Conservation (phyloP, 192 early-diverging fungal genomes). For the Martensiomyces pterosporus region DNA sequence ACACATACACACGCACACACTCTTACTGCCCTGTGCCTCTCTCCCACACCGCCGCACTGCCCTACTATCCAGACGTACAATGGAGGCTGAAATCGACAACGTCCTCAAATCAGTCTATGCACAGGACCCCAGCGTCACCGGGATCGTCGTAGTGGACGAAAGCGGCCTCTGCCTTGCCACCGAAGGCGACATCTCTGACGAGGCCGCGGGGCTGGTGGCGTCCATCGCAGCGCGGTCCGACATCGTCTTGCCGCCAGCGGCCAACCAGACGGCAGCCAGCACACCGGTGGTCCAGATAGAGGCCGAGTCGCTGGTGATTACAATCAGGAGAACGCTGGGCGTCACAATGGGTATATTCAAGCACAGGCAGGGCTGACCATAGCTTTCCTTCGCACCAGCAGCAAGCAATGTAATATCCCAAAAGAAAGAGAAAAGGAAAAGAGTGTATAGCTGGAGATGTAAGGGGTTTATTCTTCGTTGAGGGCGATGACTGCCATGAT, state of each 20-base stretch:
- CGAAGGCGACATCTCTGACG: conserved; percentile 27
- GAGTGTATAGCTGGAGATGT: neutral
- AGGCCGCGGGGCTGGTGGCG: conserved; percentile 37
- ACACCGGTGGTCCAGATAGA: conserved; percentile 42
- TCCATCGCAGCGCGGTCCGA: conserved; percentile 30
- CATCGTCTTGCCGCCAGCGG: conserved; percentile 4
- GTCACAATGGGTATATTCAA: conserved; percentile 40
- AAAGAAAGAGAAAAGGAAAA: neutral
- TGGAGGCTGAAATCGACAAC: conserved; percentile 34
- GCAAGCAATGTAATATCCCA: neutral
- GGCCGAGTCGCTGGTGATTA: conserved; percentile 25
- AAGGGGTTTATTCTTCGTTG: conserved; percentile 55
- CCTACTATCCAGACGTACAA: too few relatives aligned
- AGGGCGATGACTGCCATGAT: conserved; percentile 76
- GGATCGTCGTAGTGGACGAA: conserved; percentile 38
- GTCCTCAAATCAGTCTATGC: conserved; percentile 27
- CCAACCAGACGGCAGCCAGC: neutral
- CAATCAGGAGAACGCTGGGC: conserved; percentile 13
- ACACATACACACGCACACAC: too few relatives aligned
- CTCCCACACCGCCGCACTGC: too few relatives aligned
- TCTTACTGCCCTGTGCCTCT: too few relatives aligned
- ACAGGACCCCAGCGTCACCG: conserved; percentile 22
- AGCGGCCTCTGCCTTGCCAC: conserved; percentile 41
- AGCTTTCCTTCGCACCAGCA: neutral
- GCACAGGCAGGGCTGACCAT: conserved; percentile 2